phyloP scores from a whole-genome alignment of 305 asterid species.

The Plantago coronopus region DNA sequence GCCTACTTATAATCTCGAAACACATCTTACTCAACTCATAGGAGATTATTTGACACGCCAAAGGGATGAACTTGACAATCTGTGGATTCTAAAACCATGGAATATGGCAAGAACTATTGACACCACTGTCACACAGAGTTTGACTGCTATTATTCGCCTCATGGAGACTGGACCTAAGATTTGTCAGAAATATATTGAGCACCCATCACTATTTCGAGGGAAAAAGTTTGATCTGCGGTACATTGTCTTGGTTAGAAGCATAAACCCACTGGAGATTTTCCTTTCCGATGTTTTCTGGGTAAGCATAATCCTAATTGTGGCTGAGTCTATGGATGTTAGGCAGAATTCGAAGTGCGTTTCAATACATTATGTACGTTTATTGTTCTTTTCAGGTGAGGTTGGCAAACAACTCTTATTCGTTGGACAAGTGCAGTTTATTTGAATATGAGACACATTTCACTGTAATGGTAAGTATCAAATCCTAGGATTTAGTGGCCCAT shows the following conservation, averaged over 20 bases:
- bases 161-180: conserved; percentile 98
- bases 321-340: background rate
- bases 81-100: conserved; percentile 99
- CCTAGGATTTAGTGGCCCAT: conserved; percentile 2
- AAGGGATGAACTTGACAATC: conserved; percentile 58
- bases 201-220: conserved; percentile 84
- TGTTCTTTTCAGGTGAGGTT: conserved; percentile 63
- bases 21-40: conserved; percentile 74
- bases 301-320: conserved; percentile 22
- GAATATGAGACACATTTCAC: conserved; percentile 98
- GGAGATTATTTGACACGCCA: conserved; percentile 73
- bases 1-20: conserved; percentile 95
- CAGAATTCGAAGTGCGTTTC: conserved; percentile 1
- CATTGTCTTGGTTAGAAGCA: conserved; percentile 72
- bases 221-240: conserved; percentile 93
- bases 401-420: conserved; percentile 80
- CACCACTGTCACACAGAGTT: conserved; percentile 71
- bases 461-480: conserved; percentile 66
- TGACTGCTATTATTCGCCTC: conserved; percentile 85
- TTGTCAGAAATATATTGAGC: conserved; percentile 96
- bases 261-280: conserved; percentile 79
- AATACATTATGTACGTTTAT: background rate
- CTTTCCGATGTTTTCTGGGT: conserved; percentile 91
- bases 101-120: conserved; percentile 99
- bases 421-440: conserved; percentile 72